These are phyloP conservation scores for Aspergillus ostianus DNA, from an alignment of 495 filamentous ascomycete genomes.

Conservation along the genomic window DNA sequence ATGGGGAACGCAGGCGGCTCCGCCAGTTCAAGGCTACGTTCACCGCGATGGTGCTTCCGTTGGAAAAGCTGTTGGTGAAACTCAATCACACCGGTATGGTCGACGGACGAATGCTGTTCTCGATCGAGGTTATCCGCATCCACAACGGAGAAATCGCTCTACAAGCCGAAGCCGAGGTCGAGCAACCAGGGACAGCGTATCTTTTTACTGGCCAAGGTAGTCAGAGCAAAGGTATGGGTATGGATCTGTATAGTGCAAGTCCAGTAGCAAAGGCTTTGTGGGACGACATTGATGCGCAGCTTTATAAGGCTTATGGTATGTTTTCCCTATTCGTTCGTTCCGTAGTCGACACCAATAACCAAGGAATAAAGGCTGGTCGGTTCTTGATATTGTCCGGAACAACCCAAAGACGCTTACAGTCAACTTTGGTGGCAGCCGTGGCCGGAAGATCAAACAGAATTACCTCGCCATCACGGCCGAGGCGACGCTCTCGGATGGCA, in stretches of 20 bases:
- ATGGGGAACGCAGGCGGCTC: constrained; percentile 19
- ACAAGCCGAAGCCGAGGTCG: constrained; percentile 33
- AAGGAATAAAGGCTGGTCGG: constrained; percentile 28
- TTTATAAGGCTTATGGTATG: constrained; percentile 38
- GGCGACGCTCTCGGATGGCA: constrained; percentile 14
- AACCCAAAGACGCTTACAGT: constrained; percentile 42
- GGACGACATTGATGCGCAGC: constrained; percentile 37
- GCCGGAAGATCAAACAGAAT: constrained; percentile 34
- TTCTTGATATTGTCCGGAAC: constrained; percentile 36
- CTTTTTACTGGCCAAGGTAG: constrained; percentile 47
- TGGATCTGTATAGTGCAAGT: constrained; percentile 38
- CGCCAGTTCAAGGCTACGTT: constrained; percentile 29
- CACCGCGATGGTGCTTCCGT: constrained; percentile 35
- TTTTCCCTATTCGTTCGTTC: neutral
- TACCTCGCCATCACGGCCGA: constrained; percentile 32
- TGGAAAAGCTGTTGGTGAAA: constrained; percentile 30
- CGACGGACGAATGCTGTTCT: constrained; percentile 32
- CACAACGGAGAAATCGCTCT: constrained; percentile 30
- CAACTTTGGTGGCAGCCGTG: constrained; percentile 39
- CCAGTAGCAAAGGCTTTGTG: constrained; percentile 33
- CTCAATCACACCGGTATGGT: constrained; percentile 36
- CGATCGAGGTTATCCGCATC: constrained; percentile 24
- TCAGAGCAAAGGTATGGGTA: constrained; percentile 42
- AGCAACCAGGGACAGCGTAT: constrained; percentile 38
- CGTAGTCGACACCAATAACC: constrained; percentile 2